A percentile compares a stretch with the other conserved stretches of the same genome.
Conservation (phyloP, 2,329 filamentous ascomycete genomes). For the Pseudogymnoascus sp. region DNA sequence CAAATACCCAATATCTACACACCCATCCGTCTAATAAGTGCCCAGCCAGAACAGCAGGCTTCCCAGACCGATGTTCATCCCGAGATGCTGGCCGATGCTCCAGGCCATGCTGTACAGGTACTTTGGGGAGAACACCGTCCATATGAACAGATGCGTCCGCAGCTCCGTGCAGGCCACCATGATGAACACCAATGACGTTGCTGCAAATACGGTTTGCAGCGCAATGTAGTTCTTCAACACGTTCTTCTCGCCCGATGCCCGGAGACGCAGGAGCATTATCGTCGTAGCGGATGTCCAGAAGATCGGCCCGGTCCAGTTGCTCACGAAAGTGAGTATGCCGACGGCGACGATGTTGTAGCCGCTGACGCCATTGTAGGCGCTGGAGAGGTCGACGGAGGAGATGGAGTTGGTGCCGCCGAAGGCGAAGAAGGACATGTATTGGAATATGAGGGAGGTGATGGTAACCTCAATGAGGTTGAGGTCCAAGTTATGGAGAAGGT, state of each 20-base stretch:
- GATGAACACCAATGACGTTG: conserved; percentile 59
- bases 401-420: conserved; percentile 90
- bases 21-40: conserved; percentile 24
- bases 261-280: conserved; percentile 44
- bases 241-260: conserved; percentile 11
- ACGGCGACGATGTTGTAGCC: conserved; percentile 76
- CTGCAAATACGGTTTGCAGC: conserved; percentile 63
- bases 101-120: conserved; percentile 89
- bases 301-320: conserved; percentile 86
- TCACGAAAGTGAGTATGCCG: conserved; percentile 72
- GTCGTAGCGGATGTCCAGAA: conserved; percentile 73
- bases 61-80: conserved; percentile 59
- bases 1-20: neutral
- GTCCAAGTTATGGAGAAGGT: conserved; percentile 41
- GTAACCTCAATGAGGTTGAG: conserved; percentile 54
- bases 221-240: conserved; percentile 44
- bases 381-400: conserved; percentile 88
- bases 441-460: conserved; percentile 65
- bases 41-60: conserved; percentile 51
- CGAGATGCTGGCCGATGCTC: conserved; percentile 73
- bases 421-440: conserved; percentile 81
- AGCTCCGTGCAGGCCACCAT: conserved; percentile 84
- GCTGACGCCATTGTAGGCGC: conserved; percentile 85
- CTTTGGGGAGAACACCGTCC: conserved; percentile 97
- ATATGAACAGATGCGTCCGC: conserved; percentile 89